Evolutionary conservation across 176 grass and related monocot genomes (phyloP), one percentile per base, ranked within the genome.

Genomic region (Rhynchospora tenuis): DNA sequence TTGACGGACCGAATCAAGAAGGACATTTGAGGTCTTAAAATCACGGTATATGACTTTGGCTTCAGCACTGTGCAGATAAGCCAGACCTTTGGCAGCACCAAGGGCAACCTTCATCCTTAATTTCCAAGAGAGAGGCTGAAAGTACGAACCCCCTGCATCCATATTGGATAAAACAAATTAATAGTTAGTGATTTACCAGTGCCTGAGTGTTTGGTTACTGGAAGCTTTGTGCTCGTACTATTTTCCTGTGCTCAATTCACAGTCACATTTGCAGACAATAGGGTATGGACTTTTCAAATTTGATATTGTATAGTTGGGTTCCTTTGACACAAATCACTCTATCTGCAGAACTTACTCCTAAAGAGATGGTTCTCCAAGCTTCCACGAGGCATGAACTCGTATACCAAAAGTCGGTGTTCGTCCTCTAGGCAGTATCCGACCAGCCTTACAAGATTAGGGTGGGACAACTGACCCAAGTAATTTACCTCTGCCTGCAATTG

Each of bases 341-440:
- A 20, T 2, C 5, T 4, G 33, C n/a, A 76, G 16, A 86, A 84
- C 90, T 90, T 91, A 97, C 94, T 94, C 87, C 90, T 92, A 81
- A 97, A 97, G 10, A 94, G 89, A 89, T 97, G 94, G 76, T 97
- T 97, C 80, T 97, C 94, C 84, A 97, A 94, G 88, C 88, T 97
- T 50, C 94, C 94, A 83, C 92, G 92, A 46, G 94, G 85, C 94
- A 97, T 94, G 88, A 90, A 94, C 80, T 97, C 94, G 0, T 97
- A 97, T 20, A 97, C 94, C 31, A 97, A 86, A 61, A 97, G 80
- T 5, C 92, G 88, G 44, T 97, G 89, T 14, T 97, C 92, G 59
- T 97, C 94, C 84, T 97, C 92, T 27, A 88, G 73, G 79, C 92
- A 92, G 72, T 94, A 97, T 52, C 94, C 94, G 64, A 97, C 86